Evolutionary conservation across 2,329 filamentous ascomycete genomes (phyloP), one percentile per base, ranked within the genome.

Genomic region (Cladosporium sp.): DNA sequence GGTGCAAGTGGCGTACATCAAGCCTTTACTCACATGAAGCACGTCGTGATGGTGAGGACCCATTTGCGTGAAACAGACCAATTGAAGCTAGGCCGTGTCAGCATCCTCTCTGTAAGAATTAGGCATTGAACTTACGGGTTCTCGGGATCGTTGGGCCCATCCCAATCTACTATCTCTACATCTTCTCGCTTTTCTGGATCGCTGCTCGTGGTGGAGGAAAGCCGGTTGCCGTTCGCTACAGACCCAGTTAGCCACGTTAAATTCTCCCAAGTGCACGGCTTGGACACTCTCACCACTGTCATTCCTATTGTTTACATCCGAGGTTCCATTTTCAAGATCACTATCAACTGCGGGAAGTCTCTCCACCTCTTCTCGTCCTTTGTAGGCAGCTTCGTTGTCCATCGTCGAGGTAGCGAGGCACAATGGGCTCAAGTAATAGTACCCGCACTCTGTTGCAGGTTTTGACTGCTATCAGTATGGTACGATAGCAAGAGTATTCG

Each of bases 41-140:
- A 72, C n/a, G 72, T 71, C 7, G 73, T 73, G 7, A 71, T n/a
- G 1, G 74, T 76, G 23, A 72, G 59, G 10, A 71, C 29, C 71
- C 73, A 74, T 69, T 77, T 76, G 60, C 68, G 68, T 12, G 33
- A 62, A 12, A 46, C 28, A 7, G 68, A 67, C 74, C 74, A 76
- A 56, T 75, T 75, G 69, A 73, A 74, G 14, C 58, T 66, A 26
- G 16, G 8, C 7, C 16, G 3, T 46, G 50, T 62, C 21, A 62
- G 40, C 2, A 33, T 12, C 3, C 18, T 7, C 5, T 33, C n/a
- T 26, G 23, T 26, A n/a, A 5, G 0, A 33, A 33, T 2, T 11
- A 28, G 33, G 8, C 84, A 29, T 85, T 75, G 0, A 71, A 11
- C 37, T 11, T 60, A 59, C 33, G 70, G 69, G 40, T 71, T 72